Conservation (phyloP, 371 early-diverging fungal species). For the Lichtheimia hyalospora region DNA sequence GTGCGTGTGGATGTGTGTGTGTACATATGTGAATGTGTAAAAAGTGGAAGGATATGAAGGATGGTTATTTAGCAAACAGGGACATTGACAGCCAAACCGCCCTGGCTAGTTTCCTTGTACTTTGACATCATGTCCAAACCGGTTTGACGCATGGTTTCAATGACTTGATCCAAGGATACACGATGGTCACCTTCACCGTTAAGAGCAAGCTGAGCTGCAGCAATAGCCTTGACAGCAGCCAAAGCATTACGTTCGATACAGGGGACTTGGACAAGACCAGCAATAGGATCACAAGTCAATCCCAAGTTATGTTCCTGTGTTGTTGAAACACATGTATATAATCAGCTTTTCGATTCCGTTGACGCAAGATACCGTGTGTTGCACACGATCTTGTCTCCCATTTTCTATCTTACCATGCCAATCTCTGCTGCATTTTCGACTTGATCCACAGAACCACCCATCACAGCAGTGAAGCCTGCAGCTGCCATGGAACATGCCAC, state of each 20-base stretch:
- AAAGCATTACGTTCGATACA: conserved; percentile 96
- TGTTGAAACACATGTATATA: no score
- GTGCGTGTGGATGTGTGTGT: no score
- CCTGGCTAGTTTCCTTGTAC: conserved; percentile 95
- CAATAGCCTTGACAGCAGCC: conserved; percentile 94
- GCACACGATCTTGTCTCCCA: no score
- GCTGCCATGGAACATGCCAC: conserved; percentile 97
- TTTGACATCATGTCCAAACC: conserved; percentile 91
- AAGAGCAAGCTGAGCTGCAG: conserved; percentile 92
- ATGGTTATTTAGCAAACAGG: conserved; percentile 68
- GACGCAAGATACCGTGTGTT: no score
- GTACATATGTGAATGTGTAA: no score
- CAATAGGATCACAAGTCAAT: conserved; percentile 92
- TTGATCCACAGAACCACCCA: conserved; percentile 90
- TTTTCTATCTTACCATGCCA: conserved; percentile 66
- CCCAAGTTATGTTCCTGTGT: conserved; percentile 85
- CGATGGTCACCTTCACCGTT: conserved; percentile 89
- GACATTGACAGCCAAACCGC: conserved; percentile 90
- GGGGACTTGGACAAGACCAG: conserved; percentile 94
- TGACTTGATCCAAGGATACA: conserved; percentile 93
- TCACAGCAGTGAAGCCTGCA: conserved; percentile 92
- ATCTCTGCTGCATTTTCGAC: conserved; percentile 97
- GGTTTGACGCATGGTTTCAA: conserved; percentile 96
- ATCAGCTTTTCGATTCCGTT: no score
- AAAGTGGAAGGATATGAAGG: no score